These are phyloP conservation scores for Penicillium italicum DNA, from an alignment of 2,329 filamentous ascomycete species.

Conservation along the genomic window DNA sequence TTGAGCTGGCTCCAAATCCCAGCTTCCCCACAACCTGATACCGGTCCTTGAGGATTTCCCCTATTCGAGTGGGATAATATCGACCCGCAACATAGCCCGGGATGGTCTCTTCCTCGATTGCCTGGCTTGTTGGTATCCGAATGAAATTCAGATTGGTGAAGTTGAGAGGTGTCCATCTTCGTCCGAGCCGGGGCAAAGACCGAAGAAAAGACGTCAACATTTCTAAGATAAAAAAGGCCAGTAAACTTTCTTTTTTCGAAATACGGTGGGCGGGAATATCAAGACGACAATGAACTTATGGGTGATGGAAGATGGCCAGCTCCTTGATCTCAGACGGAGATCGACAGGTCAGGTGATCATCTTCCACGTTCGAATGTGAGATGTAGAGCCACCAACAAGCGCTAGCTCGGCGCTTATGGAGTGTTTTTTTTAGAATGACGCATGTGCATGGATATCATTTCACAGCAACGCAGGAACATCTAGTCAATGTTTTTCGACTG, in stretches of 20 bases:
- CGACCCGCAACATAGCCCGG: constrained; percentile 23
- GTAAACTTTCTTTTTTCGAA: not conserved
- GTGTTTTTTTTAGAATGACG: too few species aligned
- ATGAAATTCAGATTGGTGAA: constrained; percentile 31
- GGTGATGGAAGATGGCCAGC: not conserved
- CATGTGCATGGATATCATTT: too few species aligned
- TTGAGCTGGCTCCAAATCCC: constrained; percentile 37
- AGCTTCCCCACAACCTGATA: constrained; percentile 39
- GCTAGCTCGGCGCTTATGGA: too few species aligned
- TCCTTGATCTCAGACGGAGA: not conserved
- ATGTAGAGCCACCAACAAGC: too few species aligned
- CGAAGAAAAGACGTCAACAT: not conserved
- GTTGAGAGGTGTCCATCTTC: constrained; percentile 30
- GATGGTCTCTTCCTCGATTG: constrained; percentile 34
- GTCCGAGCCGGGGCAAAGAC: not conserved
- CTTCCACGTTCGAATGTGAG: too few species aligned
- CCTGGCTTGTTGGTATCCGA: constrained; percentile 21
- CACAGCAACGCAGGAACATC: too few species aligned
- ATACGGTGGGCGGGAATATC: not conserved
- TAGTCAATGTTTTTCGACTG: too few species aligned
- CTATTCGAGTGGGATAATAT: constrained; percentile 33
- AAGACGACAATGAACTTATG: not conserved
- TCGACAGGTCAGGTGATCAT: too few species aligned
- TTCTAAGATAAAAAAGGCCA: not conserved
- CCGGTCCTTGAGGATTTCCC: constrained; percentile 27